Base-by-base conservation (phyloP, 2,329 filamentous ascomycete genomes). In the Pleoardoris graminearum region DNA sequence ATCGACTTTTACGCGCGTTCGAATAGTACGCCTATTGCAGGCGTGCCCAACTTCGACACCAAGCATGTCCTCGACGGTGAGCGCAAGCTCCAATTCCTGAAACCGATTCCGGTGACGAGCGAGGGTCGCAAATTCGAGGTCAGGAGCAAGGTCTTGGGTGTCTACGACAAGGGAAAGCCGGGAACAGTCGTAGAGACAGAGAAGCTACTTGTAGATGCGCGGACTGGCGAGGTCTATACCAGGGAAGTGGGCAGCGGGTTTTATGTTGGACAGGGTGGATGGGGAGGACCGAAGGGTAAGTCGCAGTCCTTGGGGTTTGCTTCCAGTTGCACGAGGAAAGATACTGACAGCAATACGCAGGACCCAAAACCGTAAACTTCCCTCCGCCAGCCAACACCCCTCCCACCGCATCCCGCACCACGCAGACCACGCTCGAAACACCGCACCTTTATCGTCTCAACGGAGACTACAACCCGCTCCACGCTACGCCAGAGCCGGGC, bases 381-480 rank as follows among this genome's bases (percentile, higher is more conserved):
- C 87, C 89, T 6, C 88, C 90, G 5, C 91, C 91, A 7, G 77
- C 87, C 69, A 86, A 81, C 58, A 85, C 85, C 75, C 77, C 79
- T 45, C 88, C 91, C 14, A 90, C 95, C 74, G 83, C 79, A 37
- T 82, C 85, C 5, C 83, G 89, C 61, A 82, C 84, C 65, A 82
- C 88, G 65, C 86, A 91, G 74, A 91, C 88, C 4, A 88, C 79
- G 22, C 69, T 78, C 48, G 85, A 92, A 77, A 89, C 89, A 4
- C 85, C 90, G 7, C 82, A 72, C 43, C 59, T 67, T 32, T 67
- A 69, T 58, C 83, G 90, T 58, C 82, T 96, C 45, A 96, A 96
- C 65, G 91, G 91, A 60, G 92, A 96, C 77, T 96, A 96, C 77
- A 96, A 96, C 78, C 92, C 91, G 23, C 85, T 96, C 30, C 91